phyloP scores from a whole-genome alignment of 148 eudicot species.

The Nepenthes mirabilis region DNA sequence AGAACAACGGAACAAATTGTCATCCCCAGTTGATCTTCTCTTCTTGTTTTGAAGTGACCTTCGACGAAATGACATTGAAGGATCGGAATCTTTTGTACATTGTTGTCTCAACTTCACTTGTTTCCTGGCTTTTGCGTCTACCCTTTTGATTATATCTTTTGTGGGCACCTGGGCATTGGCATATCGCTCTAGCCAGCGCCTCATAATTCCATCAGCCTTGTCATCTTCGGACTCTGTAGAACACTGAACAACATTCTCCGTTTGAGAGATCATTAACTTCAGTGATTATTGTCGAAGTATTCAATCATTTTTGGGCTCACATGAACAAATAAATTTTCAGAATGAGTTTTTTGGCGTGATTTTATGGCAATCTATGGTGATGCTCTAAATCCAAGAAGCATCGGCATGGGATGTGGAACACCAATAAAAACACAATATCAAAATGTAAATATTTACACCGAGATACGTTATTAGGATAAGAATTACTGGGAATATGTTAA shows the following conservation, averaged over 20 bases:
- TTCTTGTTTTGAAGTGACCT: constrained; percentile 40
- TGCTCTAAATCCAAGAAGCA: too few relatives aligned
- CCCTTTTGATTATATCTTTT: constrained; percentile 19
- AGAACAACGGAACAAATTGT: constrained; percentile 19
- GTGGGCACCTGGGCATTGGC: constrained; percentile 31
- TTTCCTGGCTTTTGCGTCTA: constrained; percentile 16
- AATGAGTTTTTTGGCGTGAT: too few relatives aligned
- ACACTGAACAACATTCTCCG: constrained; percentile 19
- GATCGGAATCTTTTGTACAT: constrained; percentile 9
- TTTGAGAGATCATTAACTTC: background rate
- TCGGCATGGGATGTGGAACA: too few relatives aligned
- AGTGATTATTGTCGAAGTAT: background rate
- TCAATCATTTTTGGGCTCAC: too few relatives aligned
- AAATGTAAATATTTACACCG: too few relatives aligned
- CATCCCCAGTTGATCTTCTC: constrained; percentile 32
- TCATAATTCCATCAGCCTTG: constrained; percentile 28
- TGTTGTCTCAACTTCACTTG: constrained; percentile 14
- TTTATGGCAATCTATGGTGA: too few relatives aligned
- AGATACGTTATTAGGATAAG: too few relatives aligned
- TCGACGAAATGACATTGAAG: constrained; percentile 17
- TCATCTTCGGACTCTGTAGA: constrained; percentile 49
- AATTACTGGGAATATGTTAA: too few relatives aligned
- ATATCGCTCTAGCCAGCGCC: constrained; percentile 60
- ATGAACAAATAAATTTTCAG: too few relatives aligned
- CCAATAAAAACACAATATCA: too few relatives aligned